Percentiles rank a stretch among this genome's conserved stretches.
phyloP scores from a whole-genome alignment of 2,329 filamentous ascomycete genomes.

The Diaporthe helianthi region DNA sequence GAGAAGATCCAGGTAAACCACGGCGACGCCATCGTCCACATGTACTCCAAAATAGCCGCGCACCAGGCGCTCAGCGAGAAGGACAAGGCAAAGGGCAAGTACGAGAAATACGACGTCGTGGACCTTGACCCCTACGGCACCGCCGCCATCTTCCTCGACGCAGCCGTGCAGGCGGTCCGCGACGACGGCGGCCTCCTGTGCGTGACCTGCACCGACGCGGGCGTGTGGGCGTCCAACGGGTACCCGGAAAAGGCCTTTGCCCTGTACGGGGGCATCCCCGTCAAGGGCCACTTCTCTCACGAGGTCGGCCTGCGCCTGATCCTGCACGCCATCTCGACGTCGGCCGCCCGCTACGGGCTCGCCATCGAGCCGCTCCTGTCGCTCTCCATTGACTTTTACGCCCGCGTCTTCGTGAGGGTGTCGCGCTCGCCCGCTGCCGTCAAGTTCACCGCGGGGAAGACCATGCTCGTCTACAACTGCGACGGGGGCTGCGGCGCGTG shows the following conservation, averaged over 20 bases:
- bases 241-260: constrained; percentile 95
- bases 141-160: constrained; percentile 89
- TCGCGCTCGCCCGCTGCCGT: constrained; percentile 82
- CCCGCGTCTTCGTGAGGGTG: constrained; percentile 85
- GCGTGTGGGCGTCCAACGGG: constrained; percentile 91
- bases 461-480: constrained; percentile 92
- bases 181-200: constrained; percentile 89
- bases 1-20: constrained; percentile 75
- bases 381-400: constrained; percentile 95
- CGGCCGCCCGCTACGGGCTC: constrained; percentile 85
- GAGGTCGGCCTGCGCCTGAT: constrained; percentile 90
- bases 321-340: constrained; percentile 78
- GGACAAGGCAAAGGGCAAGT: constrained; percentile 47
- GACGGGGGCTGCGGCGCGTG: constrained; percentile 91
- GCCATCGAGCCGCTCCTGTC: constrained; percentile 90
- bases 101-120: constrained; percentile 83
- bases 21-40: constrained; percentile 87
- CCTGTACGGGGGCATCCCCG: constrained; percentile 87
- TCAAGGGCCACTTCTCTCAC: constrained; percentile 86
- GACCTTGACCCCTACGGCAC: constrained; percentile 97
- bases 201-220: constrained; percentile 95
- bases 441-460: constrained; percentile 89
- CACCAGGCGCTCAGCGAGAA: constrained; percentile 53
- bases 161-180: constrained; percentile 82
- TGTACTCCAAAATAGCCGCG: constrained; percentile 76